A percentile compares a stretch with the other conserved stretches of the same genome.
Conservation (phyloP, 768 basidiomycete genomes). For the Suillus subaureus region DNA sequence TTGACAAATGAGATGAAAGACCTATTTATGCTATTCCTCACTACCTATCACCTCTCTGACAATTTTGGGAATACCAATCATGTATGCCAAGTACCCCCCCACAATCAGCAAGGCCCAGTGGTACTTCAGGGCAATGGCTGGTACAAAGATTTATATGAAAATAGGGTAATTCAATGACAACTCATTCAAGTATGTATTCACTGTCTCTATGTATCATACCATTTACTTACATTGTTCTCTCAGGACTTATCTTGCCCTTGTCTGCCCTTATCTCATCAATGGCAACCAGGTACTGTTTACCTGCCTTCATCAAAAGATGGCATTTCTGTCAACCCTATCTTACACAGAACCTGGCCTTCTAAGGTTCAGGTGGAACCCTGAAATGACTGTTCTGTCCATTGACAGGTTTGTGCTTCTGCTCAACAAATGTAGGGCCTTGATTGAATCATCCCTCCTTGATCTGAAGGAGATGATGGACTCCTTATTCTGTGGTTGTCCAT, state of each 20-base stretch:
- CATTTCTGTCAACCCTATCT: background rate
- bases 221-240: background rate
- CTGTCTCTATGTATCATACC: too few relatives aligned
- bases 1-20: background rate
- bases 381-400: background rate
- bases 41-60: conserved; percentile 8
- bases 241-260: background rate
- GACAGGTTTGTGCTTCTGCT: background rate
- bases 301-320: background rate
- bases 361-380: background rate
- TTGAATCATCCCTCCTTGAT: background rate
- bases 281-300: background rate
- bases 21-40: conserved; percentile 3
- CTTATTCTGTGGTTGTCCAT: background rate
- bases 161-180: background rate
- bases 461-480: background rate
- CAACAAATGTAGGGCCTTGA: background rate
- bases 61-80: conserved; percentile 3
- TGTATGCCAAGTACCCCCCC: background rate
- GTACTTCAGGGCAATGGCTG: background rate
- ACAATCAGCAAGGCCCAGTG: conserved; percentile 3
- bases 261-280: background rate
- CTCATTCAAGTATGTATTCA: background rate
- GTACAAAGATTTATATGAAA: background rate
- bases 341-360: background rate